phyloP scores from a whole-genome alignment of 1,284 basidiomycete species.

The Rhodotorula sp. region DNA sequence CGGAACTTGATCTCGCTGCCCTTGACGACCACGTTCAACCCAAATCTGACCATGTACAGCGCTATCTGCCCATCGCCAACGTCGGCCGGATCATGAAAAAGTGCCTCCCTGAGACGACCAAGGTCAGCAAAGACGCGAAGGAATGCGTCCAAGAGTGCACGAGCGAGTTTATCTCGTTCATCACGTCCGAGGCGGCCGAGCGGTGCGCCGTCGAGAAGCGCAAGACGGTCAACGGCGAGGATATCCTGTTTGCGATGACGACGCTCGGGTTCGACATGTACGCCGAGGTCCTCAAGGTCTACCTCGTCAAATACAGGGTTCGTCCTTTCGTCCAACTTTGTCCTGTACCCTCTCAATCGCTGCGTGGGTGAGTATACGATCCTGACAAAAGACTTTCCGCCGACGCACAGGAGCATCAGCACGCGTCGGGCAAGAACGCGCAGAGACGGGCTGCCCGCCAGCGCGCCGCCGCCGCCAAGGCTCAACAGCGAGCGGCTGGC shows the following conservation, averaged over 20 bases:
- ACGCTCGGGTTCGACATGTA: conserved; percentile 94
- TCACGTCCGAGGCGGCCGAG: conserved; percentile 51
- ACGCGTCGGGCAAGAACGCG: conserved; percentile 33
- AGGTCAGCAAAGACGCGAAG: conserved; percentile 47
- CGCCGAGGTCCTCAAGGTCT: conserved; percentile 78
- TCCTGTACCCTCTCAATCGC: no score
- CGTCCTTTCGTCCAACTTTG: conserved; percentile 41
- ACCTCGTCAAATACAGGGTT: conserved; percentile 81
- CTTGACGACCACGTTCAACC: neutral
- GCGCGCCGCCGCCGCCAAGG: neutral
- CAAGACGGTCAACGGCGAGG: conserved; percentile 79
- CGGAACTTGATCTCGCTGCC: neutral
- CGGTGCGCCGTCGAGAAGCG: conserved; percentile 53
- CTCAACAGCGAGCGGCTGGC: neutral
- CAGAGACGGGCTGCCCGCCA: conserved; percentile 30
- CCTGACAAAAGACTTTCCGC: no score
- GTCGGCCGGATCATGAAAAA: conserved; percentile 45
- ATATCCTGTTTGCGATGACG: conserved; percentile 78
- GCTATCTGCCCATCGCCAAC: conserved; percentile 45
- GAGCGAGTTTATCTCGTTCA: conserved; percentile 50
- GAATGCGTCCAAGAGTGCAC: conserved; percentile 52
- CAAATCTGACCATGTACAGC: conserved; percentile 3
- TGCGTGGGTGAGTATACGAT: neutral
- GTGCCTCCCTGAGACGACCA: conserved; percentile 41
- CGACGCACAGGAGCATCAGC: conserved; percentile 21